phyloP scores from a whole-genome alignment of 2,329 filamentous ascomycete species.

The Myrmaecium sp. region DNA sequence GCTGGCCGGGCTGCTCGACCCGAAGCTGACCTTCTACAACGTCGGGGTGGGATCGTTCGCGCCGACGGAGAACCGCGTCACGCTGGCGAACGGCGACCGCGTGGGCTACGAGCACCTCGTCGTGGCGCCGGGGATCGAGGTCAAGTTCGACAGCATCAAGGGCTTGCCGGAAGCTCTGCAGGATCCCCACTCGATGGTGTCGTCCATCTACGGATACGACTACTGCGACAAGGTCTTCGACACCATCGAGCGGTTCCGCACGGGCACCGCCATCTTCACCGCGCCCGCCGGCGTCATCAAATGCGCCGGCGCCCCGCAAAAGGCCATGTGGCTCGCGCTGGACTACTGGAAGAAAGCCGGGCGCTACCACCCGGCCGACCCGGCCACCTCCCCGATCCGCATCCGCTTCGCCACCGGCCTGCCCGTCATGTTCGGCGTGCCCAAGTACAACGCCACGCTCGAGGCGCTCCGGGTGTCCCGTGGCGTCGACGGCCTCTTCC shows the following conservation, averaged over 20 bases:
- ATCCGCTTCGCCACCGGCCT: conserved; percentile 23
- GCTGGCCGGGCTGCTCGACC: conserved; percentile 35
- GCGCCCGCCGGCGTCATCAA: conserved; percentile 23
- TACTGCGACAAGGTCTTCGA: conserved; percentile 20
- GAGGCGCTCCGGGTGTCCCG: conserved; percentile 19
- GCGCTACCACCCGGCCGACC: conserved; percentile 13
- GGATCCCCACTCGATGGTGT: conserved; percentile 17
- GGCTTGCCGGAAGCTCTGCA: conserved; percentile 20
- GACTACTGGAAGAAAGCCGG: conserved; percentile 21
- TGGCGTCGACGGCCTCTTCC: conserved; percentile 21
- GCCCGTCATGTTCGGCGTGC: conserved; percentile 23
- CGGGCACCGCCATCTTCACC: conserved; percentile 21
- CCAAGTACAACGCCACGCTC: conserved; percentile 20
- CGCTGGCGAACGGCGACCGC: conserved; percentile 36
- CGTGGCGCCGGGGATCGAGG: conserved; percentile 33
- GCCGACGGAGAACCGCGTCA: conserved; percentile 40
- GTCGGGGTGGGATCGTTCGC: conserved; percentile 32
- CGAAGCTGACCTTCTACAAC: conserved; percentile 45
- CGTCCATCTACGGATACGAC: conserved; percentile 22
- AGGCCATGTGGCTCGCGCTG: conserved; percentile 25
- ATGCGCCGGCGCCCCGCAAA: conserved; percentile 23
- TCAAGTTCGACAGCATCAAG: conserved; percentile 15
- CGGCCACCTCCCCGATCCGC: conserved; percentile 15
- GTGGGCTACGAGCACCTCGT: conserved; percentile 48
- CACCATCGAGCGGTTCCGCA: conserved; percentile 15